These are phyloP conservation scores for Talaromyces sp. DNA, from an alignment of 2,329 filamentous ascomycete species.

Conservation along the genomic window DNA sequence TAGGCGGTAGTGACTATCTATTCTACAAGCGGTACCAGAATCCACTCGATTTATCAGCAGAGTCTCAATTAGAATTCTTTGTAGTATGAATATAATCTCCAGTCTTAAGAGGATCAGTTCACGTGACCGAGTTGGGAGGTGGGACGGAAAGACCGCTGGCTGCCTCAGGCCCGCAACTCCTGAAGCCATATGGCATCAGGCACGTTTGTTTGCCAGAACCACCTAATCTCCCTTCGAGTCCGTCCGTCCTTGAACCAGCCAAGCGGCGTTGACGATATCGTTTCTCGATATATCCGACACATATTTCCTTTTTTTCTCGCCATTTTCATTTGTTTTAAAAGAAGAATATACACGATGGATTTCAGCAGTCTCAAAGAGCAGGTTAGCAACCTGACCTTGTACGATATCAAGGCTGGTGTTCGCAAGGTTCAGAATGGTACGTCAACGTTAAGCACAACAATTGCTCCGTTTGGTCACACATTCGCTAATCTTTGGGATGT, in stretches of 20 bases:
- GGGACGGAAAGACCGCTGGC: background rate
- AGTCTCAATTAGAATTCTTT: background rate
- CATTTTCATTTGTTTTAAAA: background rate
- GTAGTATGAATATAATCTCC: background rate
- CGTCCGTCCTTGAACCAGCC: background rate
- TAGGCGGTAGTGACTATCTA: background rate
- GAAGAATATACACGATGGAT: conserved; percentile 63
- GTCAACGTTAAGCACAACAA: background rate
- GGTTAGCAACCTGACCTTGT: conserved; percentile 88
- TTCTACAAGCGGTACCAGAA: background rate
- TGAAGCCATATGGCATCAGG: conserved; percentile 19
- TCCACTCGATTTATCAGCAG: background rate
- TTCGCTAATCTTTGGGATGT: background rate
- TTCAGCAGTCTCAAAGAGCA: conserved; percentile 79
- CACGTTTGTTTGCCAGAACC: conserved; percentile 5
- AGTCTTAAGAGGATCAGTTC: background rate
- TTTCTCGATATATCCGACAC: background rate
- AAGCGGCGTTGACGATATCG: background rate
- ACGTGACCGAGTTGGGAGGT: conserved; percentile 1
- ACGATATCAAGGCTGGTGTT: conserved; percentile 92
- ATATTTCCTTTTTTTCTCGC: background rate
- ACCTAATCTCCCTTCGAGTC: background rate
- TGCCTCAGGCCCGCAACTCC: conserved; percentile 2
- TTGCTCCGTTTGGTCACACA: background rate
- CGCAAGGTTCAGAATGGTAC: conserved; percentile 95